Conservation (phyloP, 495 filamentous ascomycete genomes). For the Neurospora africana region DNA sequence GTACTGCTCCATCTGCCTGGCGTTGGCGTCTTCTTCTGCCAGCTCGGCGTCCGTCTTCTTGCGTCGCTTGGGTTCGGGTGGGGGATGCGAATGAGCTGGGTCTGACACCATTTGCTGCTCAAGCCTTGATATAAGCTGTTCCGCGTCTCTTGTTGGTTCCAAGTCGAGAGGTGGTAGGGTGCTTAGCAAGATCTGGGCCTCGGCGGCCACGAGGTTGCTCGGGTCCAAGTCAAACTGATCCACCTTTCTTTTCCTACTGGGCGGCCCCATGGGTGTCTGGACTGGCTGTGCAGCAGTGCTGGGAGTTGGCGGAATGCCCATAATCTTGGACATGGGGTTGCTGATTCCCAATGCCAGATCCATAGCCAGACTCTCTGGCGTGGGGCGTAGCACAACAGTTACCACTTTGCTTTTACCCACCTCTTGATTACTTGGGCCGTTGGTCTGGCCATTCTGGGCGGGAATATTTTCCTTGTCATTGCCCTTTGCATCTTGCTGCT, state of each 20-base stretch:
- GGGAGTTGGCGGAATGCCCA: conserved; percentile 43
- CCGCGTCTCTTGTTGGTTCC: conserved; percentile 56
- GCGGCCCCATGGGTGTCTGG: conserved; percentile 35
- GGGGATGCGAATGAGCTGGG: conserved; percentile 61
- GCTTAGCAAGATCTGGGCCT: conserved; percentile 57
- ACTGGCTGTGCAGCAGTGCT: conserved; percentile 18
- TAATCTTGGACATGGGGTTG: conserved; percentile 51
- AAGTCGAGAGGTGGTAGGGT: conserved; percentile 68
- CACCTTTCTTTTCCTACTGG: conserved; percentile 58
- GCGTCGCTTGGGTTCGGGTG: conserved; percentile 75
- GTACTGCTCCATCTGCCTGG: conserved; percentile 77
- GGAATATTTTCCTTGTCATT: conserved; percentile 41
- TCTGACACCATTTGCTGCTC: conserved; percentile 49
- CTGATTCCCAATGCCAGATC: conserved; percentile 68
- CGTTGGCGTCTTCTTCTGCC: conserved; percentile 83
- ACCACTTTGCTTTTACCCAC: conserved; percentile 51
- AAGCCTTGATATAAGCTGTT: conserved; percentile 58
- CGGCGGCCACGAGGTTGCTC: conserved; percentile 58
- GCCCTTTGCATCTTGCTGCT: conserved; percentile 20
- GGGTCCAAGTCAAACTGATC: conserved; percentile 64
- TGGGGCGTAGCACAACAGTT: conserved; percentile 80
- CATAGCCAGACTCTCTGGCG: conserved; percentile 56
- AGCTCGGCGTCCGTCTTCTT: conserved; percentile 93
- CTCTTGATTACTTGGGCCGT: conserved; percentile 34
- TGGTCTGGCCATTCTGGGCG: conserved; percentile 32